These are phyloP conservation scores for Jamesozyma gamospora DNA, from an alignment of 805 yeast species.

Conservation along the genomic window DNA sequence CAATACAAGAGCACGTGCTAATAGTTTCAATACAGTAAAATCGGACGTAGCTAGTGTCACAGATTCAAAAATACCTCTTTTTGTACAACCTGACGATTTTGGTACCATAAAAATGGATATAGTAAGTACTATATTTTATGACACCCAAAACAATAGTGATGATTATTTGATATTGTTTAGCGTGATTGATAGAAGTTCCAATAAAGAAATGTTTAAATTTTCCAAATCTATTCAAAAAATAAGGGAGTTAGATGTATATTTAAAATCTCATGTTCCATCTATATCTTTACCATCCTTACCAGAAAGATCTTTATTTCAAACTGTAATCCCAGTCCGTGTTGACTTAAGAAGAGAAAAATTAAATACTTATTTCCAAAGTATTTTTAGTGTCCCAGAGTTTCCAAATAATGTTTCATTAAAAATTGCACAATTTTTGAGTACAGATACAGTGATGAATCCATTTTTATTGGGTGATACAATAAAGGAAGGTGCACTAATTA, in stretches of 20 bases:
- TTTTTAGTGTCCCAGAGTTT: slow-evolving; percentile 48
- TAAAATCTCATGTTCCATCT: slow-evolving; percentile 45
- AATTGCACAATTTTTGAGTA: slow-evolving; percentile 56
- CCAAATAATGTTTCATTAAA: slow-evolving; percentile 42
- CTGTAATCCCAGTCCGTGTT: slow-evolving; percentile 47
- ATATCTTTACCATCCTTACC: slow-evolving; percentile 51
- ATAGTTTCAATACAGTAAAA: slow-evolving; percentile 7
- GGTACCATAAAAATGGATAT: slow-evolving; percentile 40
- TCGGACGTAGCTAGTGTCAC: slow-evolving; percentile 6
- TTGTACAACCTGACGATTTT: slow-evolving; percentile 51
- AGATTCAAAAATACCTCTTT: slow-evolving; percentile 36
- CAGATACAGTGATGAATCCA: slow-evolving; percentile 56
- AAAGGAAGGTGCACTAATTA: slow-evolving; percentile 56
- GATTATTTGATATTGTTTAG: slow-evolving; percentile 55
- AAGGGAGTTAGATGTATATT: slow-evolving; percentile 47
- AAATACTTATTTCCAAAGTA: slow-evolving; percentile 48
- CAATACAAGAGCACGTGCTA: slow-evolving; percentile 6
- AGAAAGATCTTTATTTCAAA: slow-evolving; percentile 47
- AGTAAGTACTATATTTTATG: slow-evolving; percentile 37
- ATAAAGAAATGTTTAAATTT: slow-evolving; percentile 66
- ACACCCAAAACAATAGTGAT: slow-evolving; percentile 36
- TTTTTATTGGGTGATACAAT: slow-evolving; percentile 40
- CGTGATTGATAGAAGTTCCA: slow-evolving; percentile 49
- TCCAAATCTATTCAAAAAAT: slow-evolving; percentile 54
- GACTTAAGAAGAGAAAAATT: slow-evolving; percentile 48